Base-by-base conservation (phyloP, 2,329 filamentous ascomycete genomes). In the Colletotrichum zoysiae region DNA sequence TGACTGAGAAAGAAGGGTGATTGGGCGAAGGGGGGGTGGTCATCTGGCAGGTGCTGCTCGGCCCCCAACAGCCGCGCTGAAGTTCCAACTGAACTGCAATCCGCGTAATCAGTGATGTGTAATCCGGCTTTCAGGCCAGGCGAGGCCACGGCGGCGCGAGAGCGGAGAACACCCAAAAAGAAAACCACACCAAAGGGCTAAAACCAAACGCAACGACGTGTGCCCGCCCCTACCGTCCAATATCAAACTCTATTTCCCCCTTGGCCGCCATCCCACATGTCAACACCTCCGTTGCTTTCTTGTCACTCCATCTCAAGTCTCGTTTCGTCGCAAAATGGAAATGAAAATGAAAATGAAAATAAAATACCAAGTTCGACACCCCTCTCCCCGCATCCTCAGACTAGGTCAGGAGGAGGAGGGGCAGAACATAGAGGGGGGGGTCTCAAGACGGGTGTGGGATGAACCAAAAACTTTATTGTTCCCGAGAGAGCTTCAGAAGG, bases 361-460 rank as follows among this genome's bases (percentile, higher is more conserved):
- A 8, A 46, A n/a, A 30, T 30, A 30, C 30, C 30, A 20, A 20
- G 9, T 18, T 14, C 38, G 14, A 42, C 14, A 42, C 40, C 40
- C 30, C 30, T 30, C 40, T 42, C 40, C 5, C 40, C 14, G 2
- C 12, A 40, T 18, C 6, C 42, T 20, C 42, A 44, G 42, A 44
- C 18, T 7, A 44, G 42, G 35, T 38, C 35, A 11, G 35, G 35
- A 42, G 14, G 18, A 5, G 18, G 16, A 6, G 16, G 18, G 42
- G 42, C 16, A 44, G 8, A 20, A 20, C 16, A 44, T 18, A 30
- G 4, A 20, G 30, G 8, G n/a, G 11, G 14, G n/a, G 26, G 12
- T 18, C 61, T 59, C 51, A 26, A 53, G 44, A 46, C 65, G 51
- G 53, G 69, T 71, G 69, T 68, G 58, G 69, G 69, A 71, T 68